Evolutionary conservation across 352 stramenopile genomes (phyloP).

Genomic region (Achlya hypogyna): DNA sequence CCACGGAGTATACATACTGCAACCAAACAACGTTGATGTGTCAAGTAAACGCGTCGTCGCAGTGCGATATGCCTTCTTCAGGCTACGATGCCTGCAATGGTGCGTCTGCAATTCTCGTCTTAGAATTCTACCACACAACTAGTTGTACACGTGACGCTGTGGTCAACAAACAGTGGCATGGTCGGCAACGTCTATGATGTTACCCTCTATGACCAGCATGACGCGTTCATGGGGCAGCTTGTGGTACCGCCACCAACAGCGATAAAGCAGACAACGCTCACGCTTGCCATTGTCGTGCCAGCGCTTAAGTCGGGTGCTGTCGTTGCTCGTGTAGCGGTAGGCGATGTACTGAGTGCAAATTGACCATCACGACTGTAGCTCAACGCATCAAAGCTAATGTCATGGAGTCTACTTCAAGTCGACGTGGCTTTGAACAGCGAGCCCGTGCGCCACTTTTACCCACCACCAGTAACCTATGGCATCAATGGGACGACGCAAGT

Average conservation of each 20-base stretch:
- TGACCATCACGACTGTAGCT: not conserved
- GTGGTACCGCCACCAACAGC: too few relatives aligned
- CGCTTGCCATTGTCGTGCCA: not conserved
- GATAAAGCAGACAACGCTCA: not conserved
- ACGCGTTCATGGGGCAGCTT: not conserved
- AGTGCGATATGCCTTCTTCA: not conserved
- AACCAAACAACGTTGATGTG: conserved; percentile 2
- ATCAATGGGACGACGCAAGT: not conserved
- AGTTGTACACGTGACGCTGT: not conserved
- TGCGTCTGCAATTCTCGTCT: not conserved
- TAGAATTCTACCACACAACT: not conserved
- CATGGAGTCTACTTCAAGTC: not conserved
- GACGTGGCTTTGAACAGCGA: not conserved
- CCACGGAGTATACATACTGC: not conserved
- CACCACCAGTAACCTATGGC: not conserved
- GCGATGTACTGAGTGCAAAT: not conserved
- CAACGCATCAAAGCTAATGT: too few relatives aligned
- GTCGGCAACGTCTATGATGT: not conserved
- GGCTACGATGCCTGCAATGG: not conserved
- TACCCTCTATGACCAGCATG: not conserved
- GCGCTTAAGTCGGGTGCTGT: not conserved
- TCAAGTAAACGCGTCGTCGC: not conserved
- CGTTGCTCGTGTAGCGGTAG: not conserved
- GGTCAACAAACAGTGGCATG: not conserved
- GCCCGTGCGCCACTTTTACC: not conserved